Evolutionary conservation across 2,329 filamentous ascomycete genomes (phyloP).

Genomic region (Aspergillus sergii): DNA sequence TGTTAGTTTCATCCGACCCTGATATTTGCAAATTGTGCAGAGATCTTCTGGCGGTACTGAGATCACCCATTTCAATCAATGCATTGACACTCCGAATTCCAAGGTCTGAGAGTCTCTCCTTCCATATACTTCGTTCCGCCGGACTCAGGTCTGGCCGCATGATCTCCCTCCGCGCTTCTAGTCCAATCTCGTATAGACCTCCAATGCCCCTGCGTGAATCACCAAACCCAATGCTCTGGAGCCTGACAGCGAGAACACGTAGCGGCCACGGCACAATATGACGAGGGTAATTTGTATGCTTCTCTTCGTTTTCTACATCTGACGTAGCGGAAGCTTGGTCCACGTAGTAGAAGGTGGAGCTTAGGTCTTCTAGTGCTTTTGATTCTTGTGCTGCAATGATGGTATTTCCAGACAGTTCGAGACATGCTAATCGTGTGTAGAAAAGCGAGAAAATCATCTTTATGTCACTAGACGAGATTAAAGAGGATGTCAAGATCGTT

Average conservation of each 20-base stretch:
- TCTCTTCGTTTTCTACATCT: conserved; percentile 61
- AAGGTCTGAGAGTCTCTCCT: conserved; percentile 70
- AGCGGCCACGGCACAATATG: conserved; percentile 87
- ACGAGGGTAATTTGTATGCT: conserved; percentile 64
- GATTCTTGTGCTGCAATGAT: conserved; percentile 68
- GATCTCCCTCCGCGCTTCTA: conserved; percentile 70
- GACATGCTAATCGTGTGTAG: conserved; percentile 78
- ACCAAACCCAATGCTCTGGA: conserved; percentile 83
- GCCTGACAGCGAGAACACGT: conserved; percentile 76
- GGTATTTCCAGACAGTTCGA: conserved; percentile 76
- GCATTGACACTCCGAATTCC: conserved; percentile 64
- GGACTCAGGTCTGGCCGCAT: conserved; percentile 54
- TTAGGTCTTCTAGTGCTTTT: conserved; percentile 63
- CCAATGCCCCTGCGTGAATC: conserved; percentile 84
- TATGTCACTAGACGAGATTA: conserved; percentile 54
- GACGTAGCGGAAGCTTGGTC: conserved; percentile 31
- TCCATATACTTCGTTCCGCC: conserved; percentile 68
- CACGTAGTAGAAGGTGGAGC: conserved; percentile 56
- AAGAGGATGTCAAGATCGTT: conserved; percentile 45
- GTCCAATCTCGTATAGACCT: conserved; percentile 83
- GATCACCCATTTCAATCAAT: conserved; percentile 72
- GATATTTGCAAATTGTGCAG: conserved; percentile 59
- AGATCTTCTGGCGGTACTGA: conserved; percentile 76
- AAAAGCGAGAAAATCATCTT: conserved; percentile 73
- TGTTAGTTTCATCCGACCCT: conserved; percentile 31